phyloP scores from a whole-genome alignment of 768 basidiomycete genomes.

The Serendipita sp. region DNA sequence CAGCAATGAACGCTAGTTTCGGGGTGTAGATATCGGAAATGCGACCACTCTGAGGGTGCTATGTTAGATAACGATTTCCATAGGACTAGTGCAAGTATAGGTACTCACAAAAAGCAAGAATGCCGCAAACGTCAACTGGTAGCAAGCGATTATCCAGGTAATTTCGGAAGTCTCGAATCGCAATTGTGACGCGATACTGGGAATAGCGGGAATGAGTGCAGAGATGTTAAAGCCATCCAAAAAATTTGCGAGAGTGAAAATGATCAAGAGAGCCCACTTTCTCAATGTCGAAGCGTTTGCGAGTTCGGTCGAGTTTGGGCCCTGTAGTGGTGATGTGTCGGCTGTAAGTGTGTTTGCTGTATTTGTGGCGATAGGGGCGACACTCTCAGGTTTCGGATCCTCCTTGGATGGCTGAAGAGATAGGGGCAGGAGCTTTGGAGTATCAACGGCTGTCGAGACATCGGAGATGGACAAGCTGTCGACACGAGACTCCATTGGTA shows the following conservation, averaged over 20 bases:
- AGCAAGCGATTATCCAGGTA: constrained; percentile 30
- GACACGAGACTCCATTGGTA: too few relatives aligned
- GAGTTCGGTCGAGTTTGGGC: neutral
- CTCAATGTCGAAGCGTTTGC: constrained; percentile 13
- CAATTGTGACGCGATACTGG: constrained; percentile 12
- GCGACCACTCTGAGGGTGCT: constrained; percentile 21
- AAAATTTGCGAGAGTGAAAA: constrained; percentile 29
- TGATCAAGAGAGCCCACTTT: constrained; percentile 20
- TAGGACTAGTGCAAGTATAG: too few relatives aligned
- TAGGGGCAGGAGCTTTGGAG: too few relatives aligned
- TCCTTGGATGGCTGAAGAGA: too few relatives aligned
- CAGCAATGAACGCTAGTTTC: constrained; percentile 27
- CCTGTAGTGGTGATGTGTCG: neutral
- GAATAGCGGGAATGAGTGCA: constrained; percentile 27
- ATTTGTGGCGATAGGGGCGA: neutral
- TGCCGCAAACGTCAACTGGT: constrained; percentile 28
- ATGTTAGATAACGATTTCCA: too few relatives aligned
- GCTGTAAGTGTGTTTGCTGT: neutral
- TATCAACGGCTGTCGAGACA: too few relatives aligned
- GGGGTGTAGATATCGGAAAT: constrained; percentile 27
- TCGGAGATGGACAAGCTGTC: too few relatives aligned
- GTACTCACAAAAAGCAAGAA: constrained; percentile 23
- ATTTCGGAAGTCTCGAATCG: constrained; percentile 16
- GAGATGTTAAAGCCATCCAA: constrained; percentile 30
- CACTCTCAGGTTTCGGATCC: neutral